Percentiles rank a stretch among this genome's conserved stretches.
phyloP scores from a whole-genome alignment of 805 yeast species.

The Candida yuanshanica region DNA sequence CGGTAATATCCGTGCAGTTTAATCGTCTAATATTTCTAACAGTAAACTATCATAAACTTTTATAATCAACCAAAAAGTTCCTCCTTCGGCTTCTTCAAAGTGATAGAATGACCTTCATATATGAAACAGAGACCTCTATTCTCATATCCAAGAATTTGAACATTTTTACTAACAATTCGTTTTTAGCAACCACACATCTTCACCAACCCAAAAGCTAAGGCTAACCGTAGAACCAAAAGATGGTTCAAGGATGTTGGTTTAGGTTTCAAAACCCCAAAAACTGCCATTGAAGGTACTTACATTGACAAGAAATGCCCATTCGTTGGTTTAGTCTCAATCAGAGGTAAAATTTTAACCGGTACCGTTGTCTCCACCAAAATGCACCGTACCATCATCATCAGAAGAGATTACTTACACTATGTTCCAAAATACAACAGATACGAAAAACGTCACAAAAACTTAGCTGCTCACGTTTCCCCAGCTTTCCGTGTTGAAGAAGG shows the following conservation, averaged over 20 bases:
- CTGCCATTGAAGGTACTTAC: constrained; percentile 98
- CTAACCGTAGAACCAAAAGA: constrained; percentile 98
- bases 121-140: no score
- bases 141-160: not conserved
- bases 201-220: constrained; percentile 99
- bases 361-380: constrained; percentile 99
- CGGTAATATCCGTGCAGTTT: no score
- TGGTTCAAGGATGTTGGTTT: constrained; percentile 99
- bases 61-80: no score
- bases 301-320: constrained; percentile 99
- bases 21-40: no score
- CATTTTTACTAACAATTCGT: constrained; percentile 32
- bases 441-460: constrained; percentile 99
- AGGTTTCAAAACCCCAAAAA: constrained; percentile 99
- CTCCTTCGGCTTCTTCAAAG: no score
- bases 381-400: constrained; percentile 99
- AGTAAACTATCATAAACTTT: no score
- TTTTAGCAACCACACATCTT: constrained; percentile 98
- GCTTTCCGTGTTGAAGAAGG: constrained; percentile 99
- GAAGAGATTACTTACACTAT: constrained; percentile 99
- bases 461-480: constrained; percentile 99
- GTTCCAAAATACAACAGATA: constrained; percentile 99
- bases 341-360: constrained; percentile 99
- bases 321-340: constrained; percentile 93
- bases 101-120: no score